These are phyloP conservation scores for Scorias spongiosa DNA, from an alignment of 2,329 filamentous ascomycete genomes.

Conservation along the genomic window DNA sequence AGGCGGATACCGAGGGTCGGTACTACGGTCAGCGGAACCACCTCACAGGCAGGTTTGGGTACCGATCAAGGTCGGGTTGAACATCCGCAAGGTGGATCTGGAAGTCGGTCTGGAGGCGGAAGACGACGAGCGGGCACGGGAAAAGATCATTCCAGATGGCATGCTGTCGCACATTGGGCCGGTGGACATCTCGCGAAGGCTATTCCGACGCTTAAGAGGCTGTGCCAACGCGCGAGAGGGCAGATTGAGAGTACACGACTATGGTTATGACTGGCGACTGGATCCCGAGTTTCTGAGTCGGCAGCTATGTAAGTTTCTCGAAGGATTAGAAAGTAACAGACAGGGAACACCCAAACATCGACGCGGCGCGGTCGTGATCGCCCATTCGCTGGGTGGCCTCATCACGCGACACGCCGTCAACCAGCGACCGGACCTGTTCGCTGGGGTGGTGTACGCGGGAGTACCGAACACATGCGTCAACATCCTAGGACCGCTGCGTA, in stretches of 20 bases:
- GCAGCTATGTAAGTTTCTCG: conserved; percentile 58
- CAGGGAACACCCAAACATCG: conserved; percentile 35
- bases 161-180: conserved; percentile 88
- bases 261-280: conserved; percentile 88
- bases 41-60: conserved; percentile 86
- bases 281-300: conserved; percentile 63
- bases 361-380: conserved; percentile 63
- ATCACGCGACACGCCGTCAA: conserved; percentile 85
- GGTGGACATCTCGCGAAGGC: conserved; percentile 70
- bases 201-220: conserved; percentile 63
- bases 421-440: conserved; percentile 66
- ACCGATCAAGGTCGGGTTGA: conserved; percentile 81
- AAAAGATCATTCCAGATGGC: conserved; percentile 69
- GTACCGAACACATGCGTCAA: conserved; percentile 78
- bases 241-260: conserved; percentile 68
- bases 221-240: conserved; percentile 59
- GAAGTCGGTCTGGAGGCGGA: conserved; percentile 65
- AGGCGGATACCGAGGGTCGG: conserved; percentile 78
- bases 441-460: conserved; percentile 73
- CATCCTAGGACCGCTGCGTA: conserved; percentile 74
- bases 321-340: conserved; percentile 59
- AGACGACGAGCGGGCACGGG: conserved; percentile 69
- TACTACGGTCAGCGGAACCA: conserved; percentile 69
- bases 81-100: conserved; percentile 79
- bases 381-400: conserved; percentile 75